phyloP scores from a whole-genome alignment of 139 green algal species.

The Desmodesmus armatus region DNA sequence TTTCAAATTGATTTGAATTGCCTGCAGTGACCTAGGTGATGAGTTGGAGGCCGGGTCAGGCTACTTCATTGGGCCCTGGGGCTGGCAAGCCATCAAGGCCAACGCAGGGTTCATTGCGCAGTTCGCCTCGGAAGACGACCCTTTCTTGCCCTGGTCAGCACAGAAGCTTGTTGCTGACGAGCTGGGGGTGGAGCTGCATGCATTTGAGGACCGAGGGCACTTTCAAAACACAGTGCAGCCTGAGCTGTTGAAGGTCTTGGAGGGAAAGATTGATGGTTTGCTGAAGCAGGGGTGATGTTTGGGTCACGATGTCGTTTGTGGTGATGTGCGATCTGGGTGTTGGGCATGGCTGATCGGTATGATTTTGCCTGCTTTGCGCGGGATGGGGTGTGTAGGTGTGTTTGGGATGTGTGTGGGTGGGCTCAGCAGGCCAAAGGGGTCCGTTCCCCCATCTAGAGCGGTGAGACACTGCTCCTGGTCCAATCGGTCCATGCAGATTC shows the following conservation, averaged over 20 bases:
- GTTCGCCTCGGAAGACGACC: slow-evolving; percentile 53
- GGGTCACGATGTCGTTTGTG: background rate
- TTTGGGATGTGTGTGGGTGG: no score
- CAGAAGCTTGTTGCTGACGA: slow-evolving; percentile 50
- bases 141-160: slow-evolving; percentile 56
- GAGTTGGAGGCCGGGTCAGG: slow-evolving; percentile 28
- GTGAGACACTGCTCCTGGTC: no score
- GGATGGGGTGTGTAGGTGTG: no score
- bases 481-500: no score
- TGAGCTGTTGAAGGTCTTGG: slow-evolving; percentile 11
- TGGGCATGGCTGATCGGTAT: no score
- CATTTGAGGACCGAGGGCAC: slow-evolving; percentile 47
- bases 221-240: slow-evolving; percentile 43
- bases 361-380: no score
- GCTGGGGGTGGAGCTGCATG: slow-evolving; percentile 44
- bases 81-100: slow-evolving; percentile 47
- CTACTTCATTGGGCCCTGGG: slow-evolving; percentile 55
- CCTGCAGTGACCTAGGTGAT: slow-evolving; percentile 44
- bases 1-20: no score
- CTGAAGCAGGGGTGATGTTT: background rate
- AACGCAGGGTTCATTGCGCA: slow-evolving; percentile 51
- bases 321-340: background rate
- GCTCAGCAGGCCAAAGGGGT: no score
- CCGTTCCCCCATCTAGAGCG: no score
- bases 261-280: slow-evolving; percentile 6